These are phyloP conservation scores for Linnemannia hyalina DNA, from an alignment of 192 early-diverging fungal genomes.

Conservation along the genomic window DNA sequence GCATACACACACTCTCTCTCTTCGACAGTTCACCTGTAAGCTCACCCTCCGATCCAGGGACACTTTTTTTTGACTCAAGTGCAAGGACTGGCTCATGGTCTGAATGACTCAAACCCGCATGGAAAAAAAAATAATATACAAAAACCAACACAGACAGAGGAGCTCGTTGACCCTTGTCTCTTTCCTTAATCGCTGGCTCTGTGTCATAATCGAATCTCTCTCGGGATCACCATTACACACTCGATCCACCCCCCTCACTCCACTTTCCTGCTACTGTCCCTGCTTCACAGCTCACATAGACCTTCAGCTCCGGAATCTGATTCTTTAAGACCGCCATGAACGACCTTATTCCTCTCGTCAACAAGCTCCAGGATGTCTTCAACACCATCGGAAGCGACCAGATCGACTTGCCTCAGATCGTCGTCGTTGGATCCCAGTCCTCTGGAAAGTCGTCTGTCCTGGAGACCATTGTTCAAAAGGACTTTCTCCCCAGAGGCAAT, in stretches of 20 bases:
- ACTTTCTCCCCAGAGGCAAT: slow-evolving; percentile 95
- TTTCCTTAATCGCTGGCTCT: background rate
- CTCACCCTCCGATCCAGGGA: background rate
- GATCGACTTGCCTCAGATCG: slow-evolving; percentile 87
- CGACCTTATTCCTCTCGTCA: slow-evolving; percentile 85
- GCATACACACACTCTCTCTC: background rate
- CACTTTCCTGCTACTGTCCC: background rate
- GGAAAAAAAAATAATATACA: background rate
- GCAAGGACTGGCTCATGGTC: background rate
- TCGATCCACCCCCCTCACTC: background rate
- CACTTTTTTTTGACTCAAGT: background rate
- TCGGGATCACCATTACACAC: background rate
- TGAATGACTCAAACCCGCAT: background rate
- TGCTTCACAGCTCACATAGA: background rate
- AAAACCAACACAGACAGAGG: background rate
- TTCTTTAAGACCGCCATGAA: slow-evolving; percentile 65
- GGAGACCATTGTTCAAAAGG: slow-evolving; percentile 97
- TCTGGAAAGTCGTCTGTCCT: slow-evolving; percentile 98
- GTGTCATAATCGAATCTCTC: background rate
- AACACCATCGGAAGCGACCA: slow-evolving; percentile 79
- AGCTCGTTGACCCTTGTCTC: background rate
- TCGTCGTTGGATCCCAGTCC: slow-evolving; percentile 90
- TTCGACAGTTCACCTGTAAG: background rate
- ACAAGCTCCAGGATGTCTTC: slow-evolving; percentile 87
- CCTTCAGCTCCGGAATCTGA: background rate